Evolutionary conservation across 345 rosid species (phyloP).

Genomic region (Aethionema arabicum): DNA sequence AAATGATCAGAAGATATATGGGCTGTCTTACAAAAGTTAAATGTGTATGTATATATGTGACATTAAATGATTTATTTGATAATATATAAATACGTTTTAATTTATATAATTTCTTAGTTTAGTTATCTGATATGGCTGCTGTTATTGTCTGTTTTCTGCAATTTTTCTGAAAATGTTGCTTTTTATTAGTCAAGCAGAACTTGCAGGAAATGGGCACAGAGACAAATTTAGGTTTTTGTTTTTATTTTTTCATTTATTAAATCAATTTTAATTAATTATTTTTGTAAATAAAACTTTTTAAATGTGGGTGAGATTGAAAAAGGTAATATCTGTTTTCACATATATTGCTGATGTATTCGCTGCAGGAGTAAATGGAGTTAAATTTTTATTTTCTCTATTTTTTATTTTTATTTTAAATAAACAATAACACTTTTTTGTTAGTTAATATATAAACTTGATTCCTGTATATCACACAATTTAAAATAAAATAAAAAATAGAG

Average conservation of each 20-base stretch:
- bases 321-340: slow-evolving; percentile 33
- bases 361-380: slow-evolving; percentile 7
- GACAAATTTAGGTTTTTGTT: slow-evolving; percentile 5
- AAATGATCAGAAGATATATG: slow-evolving; percentile 26
- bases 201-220: slow-evolving; percentile 36
- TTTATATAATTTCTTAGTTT: slow-evolving; percentile 22
- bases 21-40: slow-evolving; percentile 32
- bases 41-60: slow-evolving; percentile 16
- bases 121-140: slow-evolving; percentile 36
- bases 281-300: not conserved
- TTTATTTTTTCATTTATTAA: not conserved
- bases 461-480: too few species aligned
- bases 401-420: not conserved
- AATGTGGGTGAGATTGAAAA: slow-evolving; percentile 25
- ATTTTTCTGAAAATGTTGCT: slow-evolving; percentile 31
- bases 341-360: slow-evolving; percentile 29
- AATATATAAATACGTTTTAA: not conserved
- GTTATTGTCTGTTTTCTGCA: slow-evolving; percentile 21
- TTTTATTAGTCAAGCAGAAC: slow-evolving; percentile 34
- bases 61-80: slow-evolving; percentile 14
- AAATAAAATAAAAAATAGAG: too few species aligned
- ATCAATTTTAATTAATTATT: not conserved
- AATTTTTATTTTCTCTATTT: not conserved
- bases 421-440: too few species aligned
- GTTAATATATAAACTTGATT: too few species aligned